Conservation (phyloP, 441 rosid species). For the Theobroma grandiflorum region DNA sequence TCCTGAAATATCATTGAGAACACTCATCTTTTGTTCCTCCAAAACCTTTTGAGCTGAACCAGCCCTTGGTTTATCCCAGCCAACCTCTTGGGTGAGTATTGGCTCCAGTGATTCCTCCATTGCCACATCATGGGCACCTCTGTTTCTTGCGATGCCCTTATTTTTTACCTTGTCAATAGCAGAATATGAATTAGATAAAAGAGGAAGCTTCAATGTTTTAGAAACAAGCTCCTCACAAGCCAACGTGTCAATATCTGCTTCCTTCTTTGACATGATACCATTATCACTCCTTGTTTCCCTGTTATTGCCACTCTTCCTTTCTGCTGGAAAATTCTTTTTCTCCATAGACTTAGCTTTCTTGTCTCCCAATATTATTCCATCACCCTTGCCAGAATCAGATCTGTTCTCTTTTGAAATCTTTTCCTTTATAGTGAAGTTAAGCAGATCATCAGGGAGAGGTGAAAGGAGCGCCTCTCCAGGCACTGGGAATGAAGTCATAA, state of each 20-base stretch:
- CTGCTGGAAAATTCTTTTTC: conserved; percentile 49
- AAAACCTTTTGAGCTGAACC: conserved; percentile 52
- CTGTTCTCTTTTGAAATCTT: conserved; percentile 41
- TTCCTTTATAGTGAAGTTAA: conserved; percentile 49
- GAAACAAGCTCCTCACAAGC: conserved; percentile 78
- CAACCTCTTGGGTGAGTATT: conserved; percentile 46
- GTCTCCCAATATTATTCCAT: conserved; percentile 49
- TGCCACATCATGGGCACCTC: conserved; percentile 35
- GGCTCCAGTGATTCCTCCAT: conserved; percentile 47
- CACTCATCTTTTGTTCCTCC: conserved; percentile 61
- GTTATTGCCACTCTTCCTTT: conserved; percentile 47
- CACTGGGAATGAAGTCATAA: conserved; percentile 62
- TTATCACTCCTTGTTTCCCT: conserved; percentile 45
- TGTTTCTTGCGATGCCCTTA: conserved; percentile 44
- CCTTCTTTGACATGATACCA: conserved; percentile 47
- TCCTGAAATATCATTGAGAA: conserved; percentile 48
- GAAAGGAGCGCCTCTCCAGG: conserved; percentile 52
- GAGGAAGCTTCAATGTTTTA: conserved; percentile 75
- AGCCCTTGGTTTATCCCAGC: conserved; percentile 52
- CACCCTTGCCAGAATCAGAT: conserved; percentile 48
- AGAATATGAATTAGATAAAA: conserved; percentile 58
- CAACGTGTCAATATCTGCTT: conserved; percentile 47
- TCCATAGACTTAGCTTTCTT: conserved; percentile 54
- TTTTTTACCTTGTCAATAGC: conserved; percentile 45
- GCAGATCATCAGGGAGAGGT: conserved; percentile 66